phyloP scores from a whole-genome alignment of 148 eudicot genomes.

The Linanthus parryae region DNA sequence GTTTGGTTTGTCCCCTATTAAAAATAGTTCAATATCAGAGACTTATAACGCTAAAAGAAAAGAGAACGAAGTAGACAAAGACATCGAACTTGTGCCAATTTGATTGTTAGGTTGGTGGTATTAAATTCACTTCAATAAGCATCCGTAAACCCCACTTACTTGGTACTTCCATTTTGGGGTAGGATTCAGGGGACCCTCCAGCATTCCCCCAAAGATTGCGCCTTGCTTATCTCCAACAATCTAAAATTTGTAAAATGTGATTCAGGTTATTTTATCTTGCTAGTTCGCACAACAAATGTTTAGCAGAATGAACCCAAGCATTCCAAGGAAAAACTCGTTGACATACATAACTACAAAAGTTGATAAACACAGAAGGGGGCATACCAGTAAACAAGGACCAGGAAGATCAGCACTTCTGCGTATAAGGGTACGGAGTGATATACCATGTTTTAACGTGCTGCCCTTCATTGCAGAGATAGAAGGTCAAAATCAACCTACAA shows the following conservation, averaged over 20 bases:
- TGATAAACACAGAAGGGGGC: slow-evolving; percentile 7
- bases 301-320: no score
- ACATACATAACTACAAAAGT: neutral
- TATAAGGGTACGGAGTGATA: slow-evolving; percentile 84
- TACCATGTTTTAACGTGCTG: slow-evolving; percentile 92
- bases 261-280: no score
- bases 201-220: slow-evolving; percentile 87
- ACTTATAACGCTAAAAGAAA: neutral
- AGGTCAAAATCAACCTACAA: slow-evolving; percentile 6
- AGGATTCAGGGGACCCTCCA: slow-evolving; percentile 76
- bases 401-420: slow-evolving; percentile 67
- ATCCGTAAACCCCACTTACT: slow-evolving; percentile 34
- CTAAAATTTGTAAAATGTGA: slow-evolving; percentile 24
- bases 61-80: neutral
- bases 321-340: neutral
- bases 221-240: slow-evolving; percentile 89
- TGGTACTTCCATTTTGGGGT: slow-evolving; percentile 88
- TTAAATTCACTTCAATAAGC: no score
- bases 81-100: neutral
- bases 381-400: slow-evolving; percentile 88
- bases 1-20: slow-evolving; percentile 86
- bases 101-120: slow-evolving; percentile 1
- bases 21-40: slow-evolving; percentile 10
- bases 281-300: no score
- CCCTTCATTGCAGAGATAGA: slow-evolving; percentile 73